Evolutionary conservation across 352 stramenopile species (phyloP), one percentile per base, ranked within the genome.

Genomic region (Globisporangium paroecandrum): DNA sequence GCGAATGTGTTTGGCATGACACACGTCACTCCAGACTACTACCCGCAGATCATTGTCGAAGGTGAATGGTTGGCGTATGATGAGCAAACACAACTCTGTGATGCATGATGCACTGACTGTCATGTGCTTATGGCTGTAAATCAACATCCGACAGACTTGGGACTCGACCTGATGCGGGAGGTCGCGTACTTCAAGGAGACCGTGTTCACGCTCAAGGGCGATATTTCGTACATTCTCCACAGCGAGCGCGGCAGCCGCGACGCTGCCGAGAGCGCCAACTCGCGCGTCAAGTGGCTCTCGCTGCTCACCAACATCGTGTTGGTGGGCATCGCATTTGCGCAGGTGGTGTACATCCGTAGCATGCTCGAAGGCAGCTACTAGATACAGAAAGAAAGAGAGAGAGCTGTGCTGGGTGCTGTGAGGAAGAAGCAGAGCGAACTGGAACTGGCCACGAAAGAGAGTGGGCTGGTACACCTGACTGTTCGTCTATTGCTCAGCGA

Each of bases 221-320:
- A 93, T 58, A 89, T 95, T 68, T 86, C 84, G 22, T 91, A 91
- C 71, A 83, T 95, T 34, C 88, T 85, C 61, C 85, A 93, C 64
- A 82, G 80, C 67, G 87, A 95, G 72, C 82, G 85, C 24, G 64
- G 81, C 62, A 93, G 83, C 58, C 85, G 87, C 46, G 85, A 91
- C 69, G 87, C 81, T 54, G 87, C 85, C 4, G 87, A 95, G 58
- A 91, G 82, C 64, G 76, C 83, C 47, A 92, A 93, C 66, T 77
- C 77, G 6, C 87, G 87, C n/a, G 81, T 95, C 53, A 93, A 93
- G 75, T 93, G 85, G 83, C 77, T 89, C 58, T 93, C 87, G 36
- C 69, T 95, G 55, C 74, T 93, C 57, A 93, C 81, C 0, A 95
- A 95, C 69, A 13, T 89, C 47, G 79, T 95, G 62, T 80, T 95